These are phyloP conservation scores for Rhizopus sp. DNA, from an alignment of 371 early-diverging fungal species.

Conservation along the genomic window DNA sequence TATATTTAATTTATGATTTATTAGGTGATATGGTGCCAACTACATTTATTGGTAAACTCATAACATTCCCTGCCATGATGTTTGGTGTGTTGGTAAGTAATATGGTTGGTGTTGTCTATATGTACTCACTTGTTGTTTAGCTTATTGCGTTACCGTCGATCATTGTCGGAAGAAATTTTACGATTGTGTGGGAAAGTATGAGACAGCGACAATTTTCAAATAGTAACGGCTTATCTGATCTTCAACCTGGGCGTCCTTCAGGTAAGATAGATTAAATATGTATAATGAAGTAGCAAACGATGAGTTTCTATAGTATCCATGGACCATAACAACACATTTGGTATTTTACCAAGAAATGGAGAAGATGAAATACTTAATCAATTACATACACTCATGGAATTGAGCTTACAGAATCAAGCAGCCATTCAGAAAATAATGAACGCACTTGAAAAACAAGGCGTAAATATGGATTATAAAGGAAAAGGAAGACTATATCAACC, in stretches of 20 bases:
- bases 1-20: slow-evolving; percentile 3
- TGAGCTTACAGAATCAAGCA: slow-evolving; percentile 58
- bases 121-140: slow-evolving; percentile 16
- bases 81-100: slow-evolving; percentile 70
- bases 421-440: slow-evolving; percentile 52
- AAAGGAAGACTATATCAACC: not conserved
- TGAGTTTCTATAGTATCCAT: not conserved
- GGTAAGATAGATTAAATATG: slow-evolving; percentile 7
- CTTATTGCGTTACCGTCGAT: slow-evolving; percentile 87
- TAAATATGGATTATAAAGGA: slow-evolving; percentile 1
- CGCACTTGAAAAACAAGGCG: slow-evolving; percentile 44
- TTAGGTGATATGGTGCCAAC: slow-evolving; percentile 79
- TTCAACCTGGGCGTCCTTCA: not conserved
- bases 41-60: slow-evolving; percentile 81
- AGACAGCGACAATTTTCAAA: slow-evolving; percentile 33
- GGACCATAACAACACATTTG: slow-evolving; percentile 11
- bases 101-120: not conserved
- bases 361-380: slow-evolving; percentile 50
- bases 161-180: slow-evolving; percentile 86
- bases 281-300: not conserved
- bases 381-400: slow-evolving; percentile 46
- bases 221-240: not conserved
- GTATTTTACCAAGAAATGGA: slow-evolving; percentile 13
- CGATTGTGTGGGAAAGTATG: slow-evolving; percentile 85
- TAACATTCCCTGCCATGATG: slow-evolving; percentile 87